Evolutionary conservation across 225 moss, liverwort and hornwort species (phyloP).

Genomic region (Polytrichum formosum): DNA sequence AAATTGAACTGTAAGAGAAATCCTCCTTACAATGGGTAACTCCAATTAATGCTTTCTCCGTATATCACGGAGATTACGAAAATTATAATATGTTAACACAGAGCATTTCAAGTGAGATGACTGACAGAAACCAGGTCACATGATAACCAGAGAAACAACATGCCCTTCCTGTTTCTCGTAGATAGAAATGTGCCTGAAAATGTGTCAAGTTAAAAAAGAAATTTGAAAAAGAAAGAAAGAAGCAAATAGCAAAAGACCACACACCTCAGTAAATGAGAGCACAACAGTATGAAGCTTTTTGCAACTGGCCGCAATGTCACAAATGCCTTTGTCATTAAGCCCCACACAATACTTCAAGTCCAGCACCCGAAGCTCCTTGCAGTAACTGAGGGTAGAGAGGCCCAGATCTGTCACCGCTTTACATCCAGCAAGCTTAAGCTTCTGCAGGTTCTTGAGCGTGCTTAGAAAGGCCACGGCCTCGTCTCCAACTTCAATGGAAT

Average conservation of each 20-base stretch:
- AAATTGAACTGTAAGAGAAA: too few species aligned
- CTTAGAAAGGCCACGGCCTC: conserved; percentile 39
- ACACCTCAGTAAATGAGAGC: conserved; percentile 79
- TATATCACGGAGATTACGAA: too few species aligned
- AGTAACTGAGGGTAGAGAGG: conserved; percentile 42
- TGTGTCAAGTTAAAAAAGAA: too few species aligned
- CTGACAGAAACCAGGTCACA: too few species aligned
- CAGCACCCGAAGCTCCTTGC: conserved; percentile 54
- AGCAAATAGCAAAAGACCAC: background rate
- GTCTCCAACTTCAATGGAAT: conserved; percentile 56
- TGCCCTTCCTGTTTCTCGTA: background rate
- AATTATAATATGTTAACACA: too few species aligned
- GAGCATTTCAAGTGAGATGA: too few species aligned
- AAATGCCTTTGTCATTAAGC: conserved; percentile 59
- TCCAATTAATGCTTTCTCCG: too few species aligned
- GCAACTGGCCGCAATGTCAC: conserved; percentile 49
- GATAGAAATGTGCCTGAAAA: too few species aligned
- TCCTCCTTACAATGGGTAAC: too few species aligned
- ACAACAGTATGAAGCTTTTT: conserved; percentile 54
- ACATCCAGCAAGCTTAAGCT: conserved; percentile 60
- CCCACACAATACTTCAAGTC: conserved; percentile 64
- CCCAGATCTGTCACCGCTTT: conserved; percentile 60
- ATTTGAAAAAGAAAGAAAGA: background rate
- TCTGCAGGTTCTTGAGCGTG: conserved; percentile 52
- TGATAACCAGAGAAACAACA: too few species aligned